Percentiles rank a stretch among this genome's conserved stretches.
Evolutionary conservation across 305 asterid genomes (phyloP).

Genomic region (Fraxinus floribunda): DNA sequence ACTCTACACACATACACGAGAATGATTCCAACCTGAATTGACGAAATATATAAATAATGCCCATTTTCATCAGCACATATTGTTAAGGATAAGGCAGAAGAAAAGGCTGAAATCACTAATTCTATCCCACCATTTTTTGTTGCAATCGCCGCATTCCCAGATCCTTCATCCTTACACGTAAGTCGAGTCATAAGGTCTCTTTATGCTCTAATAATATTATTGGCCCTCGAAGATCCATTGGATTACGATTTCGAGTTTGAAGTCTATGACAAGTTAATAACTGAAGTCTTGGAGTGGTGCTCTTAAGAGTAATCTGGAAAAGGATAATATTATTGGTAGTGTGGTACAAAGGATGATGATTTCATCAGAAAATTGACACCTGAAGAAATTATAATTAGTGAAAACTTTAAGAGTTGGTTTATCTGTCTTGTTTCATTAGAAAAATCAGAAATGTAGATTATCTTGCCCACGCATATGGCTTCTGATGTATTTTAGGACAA

Average conservation of each 20-base stretch:
- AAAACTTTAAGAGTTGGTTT: background rate
- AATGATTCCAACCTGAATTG: background rate
- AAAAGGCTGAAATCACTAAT: conserved; percentile 37
- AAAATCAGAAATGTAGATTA: no score
- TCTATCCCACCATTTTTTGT: conserved; percentile 68
- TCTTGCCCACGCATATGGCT: background rate
- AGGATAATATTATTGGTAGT: background rate
- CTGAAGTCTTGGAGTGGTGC: background rate
- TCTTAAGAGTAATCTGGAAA: background rate
- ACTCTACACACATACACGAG: background rate
- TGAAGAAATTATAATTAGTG: background rate
- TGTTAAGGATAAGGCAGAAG: no score
- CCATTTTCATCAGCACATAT: background rate
- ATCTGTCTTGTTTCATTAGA: no score
- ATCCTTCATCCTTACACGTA: conserved; percentile 39
- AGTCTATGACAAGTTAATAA: background rate
- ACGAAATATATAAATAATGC: background rate
- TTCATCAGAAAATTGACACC: background rate
- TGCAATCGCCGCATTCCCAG: conserved; percentile 71
- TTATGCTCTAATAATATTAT: background rate
- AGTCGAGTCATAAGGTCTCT: background rate
- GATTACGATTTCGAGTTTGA: background rate
- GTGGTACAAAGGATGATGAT: background rate
- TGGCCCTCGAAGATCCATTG: background rate
- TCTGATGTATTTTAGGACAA: background rate